phyloP scores from a whole-genome alignment of 2,329 filamentous ascomycete genomes.

The Ilyonectria sp. region DNA sequence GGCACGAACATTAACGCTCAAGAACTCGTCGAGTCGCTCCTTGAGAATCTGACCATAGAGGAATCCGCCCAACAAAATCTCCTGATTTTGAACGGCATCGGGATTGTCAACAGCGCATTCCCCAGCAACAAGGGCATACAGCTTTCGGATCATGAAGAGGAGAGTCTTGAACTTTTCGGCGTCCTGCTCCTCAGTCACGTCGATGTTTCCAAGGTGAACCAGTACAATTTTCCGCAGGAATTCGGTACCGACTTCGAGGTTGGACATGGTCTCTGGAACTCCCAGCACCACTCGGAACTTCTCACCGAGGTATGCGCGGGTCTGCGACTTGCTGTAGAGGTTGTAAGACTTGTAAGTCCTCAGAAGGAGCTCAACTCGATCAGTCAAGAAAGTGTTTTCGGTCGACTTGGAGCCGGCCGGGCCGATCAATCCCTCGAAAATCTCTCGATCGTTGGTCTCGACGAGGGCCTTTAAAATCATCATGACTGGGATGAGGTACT shows the following conservation, averaged over 20 bases:
- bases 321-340: constrained; percentile 85
- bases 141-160: constrained; percentile 95
- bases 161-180: constrained; percentile 94
- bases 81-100: constrained; percentile 96
- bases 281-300: constrained; percentile 93
- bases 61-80: constrained; percentile 93
- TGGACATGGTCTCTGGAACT: constrained; percentile 85
- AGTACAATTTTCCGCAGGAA: constrained; percentile 92
- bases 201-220: constrained; percentile 88
- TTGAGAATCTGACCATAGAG: constrained; percentile 97
- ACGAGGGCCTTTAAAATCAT: constrained; percentile 97
- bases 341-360: constrained; percentile 94
- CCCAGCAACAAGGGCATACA: constrained; percentile 92
- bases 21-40: constrained; percentile 91
- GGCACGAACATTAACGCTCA: constrained; percentile 69
- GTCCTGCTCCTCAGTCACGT: constrained; percentile 88
- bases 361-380: constrained; percentile 91
- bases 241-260: constrained; percentile 92
- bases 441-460: constrained; percentile 96
- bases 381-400: constrained; percentile 92
- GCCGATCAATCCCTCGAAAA: constrained; percentile 94
- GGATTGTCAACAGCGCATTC: constrained; percentile 96
- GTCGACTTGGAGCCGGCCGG: constrained; percentile 81
- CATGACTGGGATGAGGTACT: constrained; percentile 95
- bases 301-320: constrained; percentile 87